phyloP scores from a whole-genome alignment of 2,329 filamentous ascomycete species.

The Pyrenophora graminea region DNA sequence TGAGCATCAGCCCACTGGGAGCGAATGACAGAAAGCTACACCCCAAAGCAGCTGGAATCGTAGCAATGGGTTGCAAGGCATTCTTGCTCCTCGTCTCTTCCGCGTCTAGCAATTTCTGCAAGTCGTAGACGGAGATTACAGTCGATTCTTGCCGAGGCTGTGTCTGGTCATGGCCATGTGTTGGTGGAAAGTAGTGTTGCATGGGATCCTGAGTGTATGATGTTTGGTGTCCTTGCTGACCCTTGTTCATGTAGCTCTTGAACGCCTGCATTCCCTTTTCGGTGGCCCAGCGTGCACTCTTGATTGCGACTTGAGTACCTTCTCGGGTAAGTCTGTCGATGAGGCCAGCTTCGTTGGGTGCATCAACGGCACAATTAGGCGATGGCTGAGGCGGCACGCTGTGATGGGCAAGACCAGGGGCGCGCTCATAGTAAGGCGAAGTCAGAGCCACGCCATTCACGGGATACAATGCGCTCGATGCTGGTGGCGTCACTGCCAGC shows the following conservation, averaged over 20 bases:
- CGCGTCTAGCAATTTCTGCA: conserved; percentile 61
- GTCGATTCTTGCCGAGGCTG: conserved; percentile 66
- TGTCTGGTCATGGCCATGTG: conserved; percentile 66
- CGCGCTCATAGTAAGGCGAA: conserved; percentile 56
- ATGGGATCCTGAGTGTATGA: conserved; percentile 44
- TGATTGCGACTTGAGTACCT: conserved; percentile 76
- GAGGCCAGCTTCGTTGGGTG: conserved; percentile 71
- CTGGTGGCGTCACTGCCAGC: conserved; percentile 76
- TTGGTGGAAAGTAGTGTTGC: conserved; percentile 70
- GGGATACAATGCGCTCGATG: conserved; percentile 71
- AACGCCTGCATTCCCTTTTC: conserved; percentile 77
- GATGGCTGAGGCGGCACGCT: conserved; percentile 71
- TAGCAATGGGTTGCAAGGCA: conserved; percentile 65
- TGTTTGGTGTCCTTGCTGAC: conserved; percentile 26
- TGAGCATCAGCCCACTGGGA: conserved; percentile 71
- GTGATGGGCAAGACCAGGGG: conserved; percentile 60
- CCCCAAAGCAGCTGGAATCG: conserved; percentile 72
- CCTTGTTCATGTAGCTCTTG: conserved; percentile 76
- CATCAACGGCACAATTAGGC: conserved; percentile 69
- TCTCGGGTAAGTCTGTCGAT: conserved; percentile 78
- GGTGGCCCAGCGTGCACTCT: conserved; percentile 74
- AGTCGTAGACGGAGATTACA: conserved; percentile 74
- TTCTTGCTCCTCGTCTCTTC: conserved; percentile 56
- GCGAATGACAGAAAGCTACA: conserved; percentile 83
- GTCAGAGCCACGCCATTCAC: conserved; percentile 68